These are phyloP conservation scores for Dactylonectria macrodidyma DNA, from an alignment of 2,329 filamentous ascomycete species.

Conservation along the genomic window DNA sequence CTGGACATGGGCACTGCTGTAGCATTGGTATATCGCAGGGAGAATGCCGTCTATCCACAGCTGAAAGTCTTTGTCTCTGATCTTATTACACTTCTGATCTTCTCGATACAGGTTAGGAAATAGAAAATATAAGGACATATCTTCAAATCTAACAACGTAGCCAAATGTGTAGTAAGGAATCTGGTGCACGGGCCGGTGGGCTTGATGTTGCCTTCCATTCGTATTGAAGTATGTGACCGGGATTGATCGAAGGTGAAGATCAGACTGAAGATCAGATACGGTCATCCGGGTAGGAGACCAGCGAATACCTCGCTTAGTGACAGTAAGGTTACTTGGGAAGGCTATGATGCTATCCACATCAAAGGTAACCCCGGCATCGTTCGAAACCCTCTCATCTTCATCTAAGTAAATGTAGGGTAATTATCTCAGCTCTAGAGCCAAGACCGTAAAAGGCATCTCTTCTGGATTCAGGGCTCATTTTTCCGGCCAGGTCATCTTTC, in stretches of 20 bases:
- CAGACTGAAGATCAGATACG: constrained; percentile 21
- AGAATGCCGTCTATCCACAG: background rate
- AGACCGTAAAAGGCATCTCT: constrained; percentile 11
- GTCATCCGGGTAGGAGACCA: constrained; percentile 18
- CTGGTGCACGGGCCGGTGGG: constrained; percentile 16
- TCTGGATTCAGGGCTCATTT: constrained; percentile 14
- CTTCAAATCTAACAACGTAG: constrained; percentile 17
- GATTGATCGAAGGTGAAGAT: constrained; percentile 9
- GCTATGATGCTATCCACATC: constrained; percentile 13
- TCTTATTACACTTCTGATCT: too few relatives aligned
- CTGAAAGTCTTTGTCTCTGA: too few relatives aligned
- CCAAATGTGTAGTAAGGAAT: constrained; percentile 19
- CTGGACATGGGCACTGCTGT: constrained; percentile 14
- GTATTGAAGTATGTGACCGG: constrained; percentile 10
- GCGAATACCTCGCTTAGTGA: background rate
- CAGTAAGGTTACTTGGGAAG: background rate
- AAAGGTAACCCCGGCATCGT: constrained; percentile 5
- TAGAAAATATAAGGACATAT: constrained; percentile 21
- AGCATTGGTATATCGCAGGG: constrained; percentile 6
- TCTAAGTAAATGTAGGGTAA: too few relatives aligned
- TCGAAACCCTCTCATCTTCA: background rate
- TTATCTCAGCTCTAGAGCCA: too few relatives aligned
- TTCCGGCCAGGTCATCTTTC: constrained; percentile 15
- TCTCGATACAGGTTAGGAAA: background rate
- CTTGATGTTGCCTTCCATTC: constrained; percentile 16